Conservation (phyloP, 2,329 filamentous ascomycete genomes). For the Alternaria tenuissima region DNA sequence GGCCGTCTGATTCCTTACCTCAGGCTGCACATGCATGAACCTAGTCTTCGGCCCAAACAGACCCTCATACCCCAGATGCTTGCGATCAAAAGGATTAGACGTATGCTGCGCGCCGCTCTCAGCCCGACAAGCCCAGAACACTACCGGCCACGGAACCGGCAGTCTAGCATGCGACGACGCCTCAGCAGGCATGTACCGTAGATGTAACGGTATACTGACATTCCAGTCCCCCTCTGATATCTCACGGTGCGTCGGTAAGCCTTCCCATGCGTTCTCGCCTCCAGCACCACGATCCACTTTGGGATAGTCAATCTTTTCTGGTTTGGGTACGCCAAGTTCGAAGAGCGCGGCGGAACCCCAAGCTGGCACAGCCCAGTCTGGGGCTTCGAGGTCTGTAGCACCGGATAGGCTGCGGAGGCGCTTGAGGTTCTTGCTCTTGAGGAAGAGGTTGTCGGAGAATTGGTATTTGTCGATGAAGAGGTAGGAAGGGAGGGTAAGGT, state of each 20-base stretch:
- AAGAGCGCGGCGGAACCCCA: slow-evolving; percentile 86
- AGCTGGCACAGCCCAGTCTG: slow-evolving; percentile 75
- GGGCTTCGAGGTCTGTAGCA: slow-evolving; percentile 89
- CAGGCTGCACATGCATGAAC: slow-evolving; percentile 75
- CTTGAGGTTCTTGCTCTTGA: slow-evolving; percentile 79
- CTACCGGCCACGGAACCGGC: slow-evolving; percentile 77
- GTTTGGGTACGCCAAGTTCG: slow-evolving; percentile 67
- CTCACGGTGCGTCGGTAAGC: slow-evolving; percentile 26
- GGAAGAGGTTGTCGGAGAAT: slow-evolving; percentile 77
- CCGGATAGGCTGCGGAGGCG: slow-evolving; percentile 73
- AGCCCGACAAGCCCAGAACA: slow-evolving; percentile 89
- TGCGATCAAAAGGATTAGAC: slow-evolving; percentile 83
- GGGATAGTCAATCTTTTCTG: slow-evolving; percentile 14
- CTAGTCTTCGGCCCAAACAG: slow-evolving; percentile 78
- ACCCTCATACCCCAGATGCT: slow-evolving; percentile 84
- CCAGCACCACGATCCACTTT: slow-evolving; percentile 7
- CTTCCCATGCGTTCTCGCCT: slow-evolving; percentile 1
- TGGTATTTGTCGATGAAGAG: slow-evolving; percentile 92
- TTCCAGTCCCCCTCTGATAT: slow-evolving; percentile 59
- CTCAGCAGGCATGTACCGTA: slow-evolving; percentile 73
- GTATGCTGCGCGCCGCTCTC: slow-evolving; percentile 72
- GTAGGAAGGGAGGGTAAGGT: slow-evolving; percentile 80
- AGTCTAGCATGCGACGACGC: slow-evolving; percentile 51
- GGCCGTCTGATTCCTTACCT: background rate
- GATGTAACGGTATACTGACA: slow-evolving; percentile 79